Base-by-base conservation (phyloP, 1,139 yeast species). In the Chernovozyma aurita region DNA sequence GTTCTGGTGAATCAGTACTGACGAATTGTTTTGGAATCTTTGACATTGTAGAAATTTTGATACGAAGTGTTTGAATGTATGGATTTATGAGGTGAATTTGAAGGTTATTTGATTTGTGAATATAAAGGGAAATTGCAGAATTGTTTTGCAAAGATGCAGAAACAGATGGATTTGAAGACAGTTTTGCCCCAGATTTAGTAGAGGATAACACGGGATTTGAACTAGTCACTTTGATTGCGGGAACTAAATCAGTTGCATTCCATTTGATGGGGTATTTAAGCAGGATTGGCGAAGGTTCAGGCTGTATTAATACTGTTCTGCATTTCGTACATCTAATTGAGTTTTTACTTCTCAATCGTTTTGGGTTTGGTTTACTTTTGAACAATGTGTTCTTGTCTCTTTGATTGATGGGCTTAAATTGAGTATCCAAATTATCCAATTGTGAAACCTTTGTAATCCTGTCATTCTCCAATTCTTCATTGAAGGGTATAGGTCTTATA, bases 211-310 rank as follows among this genome's bases (percentile, higher is more conserved):
- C n/a, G n/a, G n/a, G n/a, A n/a, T n/a, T n/a, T n/a, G n/a, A n/a
- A n/a, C n/a, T 35, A 22, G 49, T 36, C 1, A 50, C 39, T 12
- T 46, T 48, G 2, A 63, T 35, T 3, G 47, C 37, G 3, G 73
- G 73, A 36, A 65, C 33, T 22, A 50, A 55, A 28, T 67, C 73
- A 11, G 56, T 44, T 3, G 72, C 71, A 39, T 59, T 55, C 49
- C 59, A 63, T 39, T 56, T 59, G 17, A 50, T 48, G 12, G 46
- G 36, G 38, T 55, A 57, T 38, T 65, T 66, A 41, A 58, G 53
- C 44, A 55, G 41, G 4, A 61, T 53, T 3, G 67, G 63, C 4
- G 45, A 47, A 33, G 34, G 59, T 21, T 57, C 61, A 2, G 71
- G 70, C 13, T 49, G 38, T 18, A 51, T 40, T 9, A 68, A 42